Evolutionary conservation across 768 basidiomycete genomes (phyloP).

Genomic region (Mycena maculata): DNA sequence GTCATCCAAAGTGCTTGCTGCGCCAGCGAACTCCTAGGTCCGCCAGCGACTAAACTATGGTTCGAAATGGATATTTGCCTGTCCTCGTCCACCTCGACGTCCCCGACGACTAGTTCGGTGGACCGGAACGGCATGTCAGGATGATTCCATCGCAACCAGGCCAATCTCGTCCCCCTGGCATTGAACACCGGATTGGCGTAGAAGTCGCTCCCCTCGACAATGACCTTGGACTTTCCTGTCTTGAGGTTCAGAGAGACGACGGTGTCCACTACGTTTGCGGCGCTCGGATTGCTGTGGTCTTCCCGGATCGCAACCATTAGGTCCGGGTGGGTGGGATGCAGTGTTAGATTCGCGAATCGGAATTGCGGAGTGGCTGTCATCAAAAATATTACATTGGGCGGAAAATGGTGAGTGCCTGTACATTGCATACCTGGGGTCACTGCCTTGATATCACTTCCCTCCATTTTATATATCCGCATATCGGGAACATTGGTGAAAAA

Average conservation of each 20-base stretch:
- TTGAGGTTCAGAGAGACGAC: constrained; percentile 10
- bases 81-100: neutral
- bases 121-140: constrained; percentile 20
- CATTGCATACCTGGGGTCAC: constrained; percentile 8
- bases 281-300: neutral
- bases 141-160: constrained; percentile 22
- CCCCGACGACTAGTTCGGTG: constrained; percentile 12
- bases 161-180: constrained; percentile 13
- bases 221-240: neutral
- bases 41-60: constrained; percentile 2
- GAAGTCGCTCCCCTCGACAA: constrained; percentile 12
- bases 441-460: neutral
- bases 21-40: constrained; percentile 4
- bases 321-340: constrained; percentile 5
- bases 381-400: neutral
- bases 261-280: constrained; percentile 7
- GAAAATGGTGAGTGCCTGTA: neutral
- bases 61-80: constrained; percentile 1
- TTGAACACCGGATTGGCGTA: constrained; percentile 20
- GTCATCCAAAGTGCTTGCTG: constrained; percentile 18
- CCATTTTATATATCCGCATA: constrained; percentile 16
- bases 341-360: constrained; percentile 11
- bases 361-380: constrained; percentile 3
- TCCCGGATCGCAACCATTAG: constrained; percentile 15
- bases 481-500: constrained; percentile 22